Evolutionary conservation across 2,329 filamentous ascomycete genomes (phyloP).

Genomic region (Onygenales sp.): DNA sequence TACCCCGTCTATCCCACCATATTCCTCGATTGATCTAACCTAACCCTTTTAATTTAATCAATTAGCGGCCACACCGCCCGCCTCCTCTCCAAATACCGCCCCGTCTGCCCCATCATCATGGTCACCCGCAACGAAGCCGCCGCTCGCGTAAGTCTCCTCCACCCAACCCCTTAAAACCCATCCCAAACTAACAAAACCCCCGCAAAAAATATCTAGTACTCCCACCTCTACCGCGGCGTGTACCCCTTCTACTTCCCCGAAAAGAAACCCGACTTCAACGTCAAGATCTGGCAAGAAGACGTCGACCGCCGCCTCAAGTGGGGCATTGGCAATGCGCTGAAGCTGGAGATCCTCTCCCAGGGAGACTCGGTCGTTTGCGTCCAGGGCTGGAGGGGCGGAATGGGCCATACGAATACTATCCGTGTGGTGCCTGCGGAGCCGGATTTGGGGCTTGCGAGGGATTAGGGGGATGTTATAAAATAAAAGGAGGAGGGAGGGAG

Average conservation of each 20-base stretch:
- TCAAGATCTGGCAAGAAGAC: conserved; percentile 96
- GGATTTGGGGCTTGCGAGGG: conserved; percentile 30
- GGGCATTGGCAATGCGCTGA: conserved; percentile 80
- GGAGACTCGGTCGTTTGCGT: conserved; percentile 62
- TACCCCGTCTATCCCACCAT: not conserved
- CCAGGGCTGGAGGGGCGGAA: conserved; percentile 58
- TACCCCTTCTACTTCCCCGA: conserved; percentile 95
- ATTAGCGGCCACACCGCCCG: conserved; percentile 79
- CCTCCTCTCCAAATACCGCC: conserved; percentile 95
- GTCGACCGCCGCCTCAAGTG: conserved; percentile 96
- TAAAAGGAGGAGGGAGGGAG: not conserved
- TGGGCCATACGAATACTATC: conserved; percentile 59
- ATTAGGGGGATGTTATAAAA: not conserved
- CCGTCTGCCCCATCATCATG: conserved; percentile 99
- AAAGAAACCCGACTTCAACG: conserved; percentile 86
- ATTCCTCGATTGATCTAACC: not conserved
- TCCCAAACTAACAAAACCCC: conserved; percentile 9
- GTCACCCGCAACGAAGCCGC: conserved; percentile 79
- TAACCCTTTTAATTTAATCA: conserved; percentile 15
- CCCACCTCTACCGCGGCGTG: conserved; percentile 92
- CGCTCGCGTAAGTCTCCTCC: conserved; percentile 49
- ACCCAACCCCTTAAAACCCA: not conserved
- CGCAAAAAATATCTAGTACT: conserved; percentile 46
- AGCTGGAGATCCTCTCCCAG: conserved; percentile 70
- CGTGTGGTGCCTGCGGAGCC: conserved; percentile 42